phyloP scores from a whole-genome alignment of 2,329 filamentous ascomycete species.

The Cladosporium sphaerospermum region DNA sequence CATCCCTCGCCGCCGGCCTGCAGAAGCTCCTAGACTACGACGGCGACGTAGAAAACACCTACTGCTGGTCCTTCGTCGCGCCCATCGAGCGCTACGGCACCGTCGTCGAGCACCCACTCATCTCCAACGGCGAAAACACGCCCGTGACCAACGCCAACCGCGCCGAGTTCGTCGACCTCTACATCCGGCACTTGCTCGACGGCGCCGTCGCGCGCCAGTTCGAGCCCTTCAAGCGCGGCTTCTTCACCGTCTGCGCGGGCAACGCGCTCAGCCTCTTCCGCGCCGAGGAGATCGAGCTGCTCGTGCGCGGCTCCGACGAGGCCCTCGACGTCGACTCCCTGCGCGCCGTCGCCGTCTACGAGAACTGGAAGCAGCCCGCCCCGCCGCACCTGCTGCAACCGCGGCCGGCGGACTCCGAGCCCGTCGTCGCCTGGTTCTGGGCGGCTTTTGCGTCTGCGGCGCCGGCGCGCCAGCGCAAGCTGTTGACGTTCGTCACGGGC shows the following conservation, averaged over 20 bases:
- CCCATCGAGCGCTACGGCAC: conserved; percentile 72
- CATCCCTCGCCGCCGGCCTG: conserved; percentile 67
- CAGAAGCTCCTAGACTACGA: conserved; percentile 73
- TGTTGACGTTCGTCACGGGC: conserved; percentile 82
- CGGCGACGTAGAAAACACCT: conserved; percentile 73
- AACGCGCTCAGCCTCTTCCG: conserved; percentile 83
- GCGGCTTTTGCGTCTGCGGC: conserved; percentile 63
- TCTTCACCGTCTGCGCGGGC: conserved; percentile 85
- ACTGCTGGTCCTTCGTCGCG: conserved; percentile 75
- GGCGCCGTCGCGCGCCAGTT: conserved; percentile 74
- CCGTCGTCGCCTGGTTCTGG: conserved; percentile 83
- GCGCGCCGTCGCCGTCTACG: conserved; percentile 70
- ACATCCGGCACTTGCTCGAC: conserved; percentile 75
- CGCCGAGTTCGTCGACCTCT: conserved; percentile 79
- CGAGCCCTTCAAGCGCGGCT: conserved; percentile 88
- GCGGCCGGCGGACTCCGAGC: conserved; percentile 51
- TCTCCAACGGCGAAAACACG: conserved; percentile 63
- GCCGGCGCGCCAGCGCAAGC: conserved; percentile 64
- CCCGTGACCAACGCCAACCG: conserved; percentile 80
- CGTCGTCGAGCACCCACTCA: conserved; percentile 61
- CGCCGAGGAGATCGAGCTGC: conserved; percentile 83
- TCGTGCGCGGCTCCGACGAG: conserved; percentile 80
- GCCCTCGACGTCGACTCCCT: conserved; percentile 70
- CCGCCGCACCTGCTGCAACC: conserved; percentile 23
- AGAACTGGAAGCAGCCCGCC: conserved; percentile 60